Evolutionary conservation across 177 flowering plant genomes (phyloP).

Genomic region (Vitis hybrid): DNA sequence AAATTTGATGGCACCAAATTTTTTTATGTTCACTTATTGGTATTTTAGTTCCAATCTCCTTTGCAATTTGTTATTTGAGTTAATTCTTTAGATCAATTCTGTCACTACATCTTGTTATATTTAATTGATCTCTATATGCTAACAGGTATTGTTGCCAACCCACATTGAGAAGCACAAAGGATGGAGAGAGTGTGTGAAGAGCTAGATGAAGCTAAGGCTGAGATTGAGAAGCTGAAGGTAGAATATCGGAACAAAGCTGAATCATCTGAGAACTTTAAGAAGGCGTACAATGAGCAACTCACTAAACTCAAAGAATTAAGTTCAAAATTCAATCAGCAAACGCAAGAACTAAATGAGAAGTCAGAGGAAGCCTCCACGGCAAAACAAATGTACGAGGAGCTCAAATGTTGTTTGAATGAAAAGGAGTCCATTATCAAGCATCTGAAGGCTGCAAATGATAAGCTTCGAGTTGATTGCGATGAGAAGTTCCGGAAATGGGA

Average conservation of each 20-base stretch:
- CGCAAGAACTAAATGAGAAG: constrained; percentile 43
- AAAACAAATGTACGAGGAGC: constrained; percentile 28
- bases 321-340: constrained; percentile 47
- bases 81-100: neutral
- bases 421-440: constrained; percentile 23
- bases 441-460: constrained; percentile 32
- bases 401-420: constrained; percentile 26
- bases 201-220: constrained; percentile 67
- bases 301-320: constrained; percentile 39
- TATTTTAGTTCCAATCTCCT: no score
- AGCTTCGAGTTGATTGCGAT: constrained; percentile 24
- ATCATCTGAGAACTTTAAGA: constrained; percentile 47
- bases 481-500: constrained; percentile 24
- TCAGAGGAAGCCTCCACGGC: constrained; percentile 37
- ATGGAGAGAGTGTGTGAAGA: constrained; percentile 61
- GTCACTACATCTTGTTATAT: neutral
- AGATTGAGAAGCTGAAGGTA: constrained; percentile 57
- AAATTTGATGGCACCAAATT: neutral
- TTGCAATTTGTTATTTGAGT: no score
- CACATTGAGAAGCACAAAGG: constrained; percentile 1
- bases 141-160: neutral
- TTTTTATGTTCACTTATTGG: no score
- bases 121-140: neutral
- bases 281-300: constrained; percentile 41
- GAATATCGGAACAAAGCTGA: constrained; percentile 43